Base-by-base conservation (phyloP, 2,329 filamentous ascomycete genomes). In the Fusarium sp. region DNA sequence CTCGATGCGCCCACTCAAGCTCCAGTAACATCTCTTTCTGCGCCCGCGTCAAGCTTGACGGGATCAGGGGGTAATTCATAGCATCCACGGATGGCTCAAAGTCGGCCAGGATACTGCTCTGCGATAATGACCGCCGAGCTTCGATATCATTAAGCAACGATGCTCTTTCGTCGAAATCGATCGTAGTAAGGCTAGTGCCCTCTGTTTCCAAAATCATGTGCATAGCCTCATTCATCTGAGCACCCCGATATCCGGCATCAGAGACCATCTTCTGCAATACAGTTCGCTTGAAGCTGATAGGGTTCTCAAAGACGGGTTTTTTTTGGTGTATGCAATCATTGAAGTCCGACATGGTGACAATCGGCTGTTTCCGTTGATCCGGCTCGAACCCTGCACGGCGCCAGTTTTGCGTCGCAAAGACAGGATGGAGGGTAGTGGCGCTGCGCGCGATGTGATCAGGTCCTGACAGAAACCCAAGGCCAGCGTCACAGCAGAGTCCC, bases 21-120 rank as follows among this genome's bases (percentile, higher is more conserved):
- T 93, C 90, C 39, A 91, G 80, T 2, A 93, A 78, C 88, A 91
- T 90, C 77, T 92, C 90, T 55, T 86, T 88, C 76, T 93, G 91
- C n/a, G 87, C 83, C 62, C 83, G 83, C 1, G 87, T 88, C n/a
- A 92, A 83, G 34, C 82, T 80, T 3, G 82, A 81, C 4, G 90
- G 90, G 41, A 86, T 83, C n/a, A 90, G 76, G 6, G 78, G 72
- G 37, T 70, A 57, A 31, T 79, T 66, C 75, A 68, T 72, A 40
- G 65, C 34, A 62, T 79, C 75, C 51, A 71, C 54, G 57, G 65
- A 52, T 6, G 62, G 62, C 15, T 76, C 74, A 41, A 68, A 66
- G 30, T 72, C 66, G 50, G 64, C 65, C 39, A 63, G 53, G 37
- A 47, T 41, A 15, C 15, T 54, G 39, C 44, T 52, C 28, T 60